A percentile compares a stretch with the other conserved stretches of the same genome.
Evolutionary conservation across 345 rosid genomes (phyloP).

Genomic region (Punica granatum): DNA sequence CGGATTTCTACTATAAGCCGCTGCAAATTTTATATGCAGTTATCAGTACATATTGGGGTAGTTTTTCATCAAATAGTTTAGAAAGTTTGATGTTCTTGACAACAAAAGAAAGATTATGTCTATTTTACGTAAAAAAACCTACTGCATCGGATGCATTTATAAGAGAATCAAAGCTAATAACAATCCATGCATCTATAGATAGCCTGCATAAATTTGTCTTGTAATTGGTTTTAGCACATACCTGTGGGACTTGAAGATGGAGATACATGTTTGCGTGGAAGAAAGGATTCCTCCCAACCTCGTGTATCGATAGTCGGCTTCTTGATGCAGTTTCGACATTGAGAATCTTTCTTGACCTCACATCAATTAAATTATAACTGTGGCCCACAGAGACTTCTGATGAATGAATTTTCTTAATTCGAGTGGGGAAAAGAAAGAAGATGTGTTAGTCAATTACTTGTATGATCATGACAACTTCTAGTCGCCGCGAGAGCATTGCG

Average conservation of each 20-base stretch:
- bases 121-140: too few relatives aligned
- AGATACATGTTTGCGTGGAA: slow-evolving; percentile 66
- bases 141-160: too few relatives aligned
- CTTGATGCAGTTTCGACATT: slow-evolving; percentile 54
- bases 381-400: slow-evolving; percentile 50
- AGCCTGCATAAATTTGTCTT: not conserved
- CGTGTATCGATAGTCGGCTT: slow-evolving; percentile 36
- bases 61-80: too few relatives aligned
- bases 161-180: too few relatives aligned
- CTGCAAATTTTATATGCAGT: not conserved
- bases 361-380: slow-evolving; percentile 46
- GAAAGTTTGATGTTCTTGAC: too few relatives aligned
- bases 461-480: not conserved
- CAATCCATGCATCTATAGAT: too few relatives aligned
- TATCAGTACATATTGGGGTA: too few relatives aligned
- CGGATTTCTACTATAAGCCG: not conserved
- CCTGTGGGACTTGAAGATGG: slow-evolving; percentile 51
- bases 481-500: slow-evolving; percentile 5
- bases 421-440: not conserved
- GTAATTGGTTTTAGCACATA: slow-evolving; percentile 1
- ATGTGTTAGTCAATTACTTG: not conserved
- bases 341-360: slow-evolving; percentile 23
- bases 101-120: too few relatives aligned
- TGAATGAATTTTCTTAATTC: slow-evolving; percentile 30
- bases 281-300: slow-evolving; percentile 34